These are phyloP conservation scores for Sanghuangporus weigelae DNA, from an alignment of 1,284 basidiomycete genomes.

Conservation along the genomic window DNA sequence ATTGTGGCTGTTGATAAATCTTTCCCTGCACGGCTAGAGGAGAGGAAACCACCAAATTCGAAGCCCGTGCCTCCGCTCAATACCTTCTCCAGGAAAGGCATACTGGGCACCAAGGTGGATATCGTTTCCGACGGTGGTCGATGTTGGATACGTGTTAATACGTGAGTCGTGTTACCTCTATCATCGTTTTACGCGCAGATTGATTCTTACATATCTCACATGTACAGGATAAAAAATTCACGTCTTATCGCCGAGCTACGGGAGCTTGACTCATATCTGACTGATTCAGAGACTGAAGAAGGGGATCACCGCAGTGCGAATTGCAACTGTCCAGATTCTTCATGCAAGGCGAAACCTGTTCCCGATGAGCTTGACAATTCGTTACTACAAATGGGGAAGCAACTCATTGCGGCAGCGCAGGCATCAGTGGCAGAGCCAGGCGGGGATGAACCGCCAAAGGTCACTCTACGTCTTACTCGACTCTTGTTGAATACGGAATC, in stretches of 20 bases:
- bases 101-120: constrained; percentile 65
- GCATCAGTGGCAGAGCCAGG: background rate
- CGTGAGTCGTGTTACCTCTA: constrained; percentile 46
- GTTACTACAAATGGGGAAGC: constrained; percentile 54
- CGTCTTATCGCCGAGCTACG: constrained; percentile 74
- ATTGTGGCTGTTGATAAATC: constrained; percentile 56
- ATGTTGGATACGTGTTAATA: constrained; percentile 79
- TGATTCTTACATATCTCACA: background rate
- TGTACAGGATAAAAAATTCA: constrained; percentile 61
- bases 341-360: constrained; percentile 13
- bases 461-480: constrained; percentile 67
- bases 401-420: constrained; percentile 54
- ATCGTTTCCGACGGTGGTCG: constrained; percentile 69
- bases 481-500: constrained; percentile 39
- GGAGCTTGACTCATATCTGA: constrained; percentile 77
- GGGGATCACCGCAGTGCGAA: constrained; percentile 30
- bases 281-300: constrained; percentile 53
- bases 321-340: constrained; percentile 28
- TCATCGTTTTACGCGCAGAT: background rate
- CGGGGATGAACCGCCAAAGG: constrained; percentile 28
- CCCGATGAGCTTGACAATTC: constrained; percentile 67
- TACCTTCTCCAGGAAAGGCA: constrained; percentile 25
- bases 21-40: constrained; percentile 28
- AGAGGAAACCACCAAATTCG: background rate
- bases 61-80: constrained; percentile 19